Base-by-base conservation (phyloP, 108 stramenopile genomes). In the Cyclotella baltica region DNA sequence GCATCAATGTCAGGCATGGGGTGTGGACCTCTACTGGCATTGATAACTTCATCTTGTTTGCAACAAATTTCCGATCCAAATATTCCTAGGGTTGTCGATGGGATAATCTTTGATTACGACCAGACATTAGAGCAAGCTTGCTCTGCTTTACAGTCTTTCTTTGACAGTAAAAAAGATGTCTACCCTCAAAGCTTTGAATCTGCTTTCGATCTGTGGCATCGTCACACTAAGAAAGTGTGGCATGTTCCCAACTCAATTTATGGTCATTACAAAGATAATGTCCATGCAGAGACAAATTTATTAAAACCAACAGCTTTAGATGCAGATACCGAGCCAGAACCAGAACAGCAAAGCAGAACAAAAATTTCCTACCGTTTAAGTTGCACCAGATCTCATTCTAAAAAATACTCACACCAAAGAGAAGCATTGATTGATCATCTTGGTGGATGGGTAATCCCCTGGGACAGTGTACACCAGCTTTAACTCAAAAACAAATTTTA, bases 341-440 rank as follows among this genome's bases (percentile, higher is more conserved):
- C 64, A 46, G 20, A 23, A 66, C 35, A 9, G 38, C 53, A n/a
- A n/a, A n/a, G n/a, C n/a, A n/a, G n/a, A n/a, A n/a, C 9, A 62
- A 16, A 64, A 16, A n/a, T 78, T 38, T 43, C 40, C 20, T 86
- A 73, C 66, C 82, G 86, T 10, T 5, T 80, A 2, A 80, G 78
- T 52, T 80, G 78, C 47, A 28, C 72, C 0, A 59, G 86, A 23
- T 53, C 75, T 9, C 58, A 83, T 35, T 64, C 77, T 8, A 70
- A 83, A 29, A 66, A 72, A 27, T 83, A 80, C 70, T 34, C 38
- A 23, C 78, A 79, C 66, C 62, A 77, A 55, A 57, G 86, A 34
- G 77, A 83, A 64, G 70, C 79, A 35, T 55, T 86, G 31, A 1
- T 83, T 47, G 20, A 70, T 0, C 20, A n/a, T 19, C 66, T 75